A percentile compares a stretch with the other conserved stretches of the same genome.
phyloP scores from a whole-genome alignment of 2,329 filamentous ascomycete species.

The Penicillium sp. region DNA sequence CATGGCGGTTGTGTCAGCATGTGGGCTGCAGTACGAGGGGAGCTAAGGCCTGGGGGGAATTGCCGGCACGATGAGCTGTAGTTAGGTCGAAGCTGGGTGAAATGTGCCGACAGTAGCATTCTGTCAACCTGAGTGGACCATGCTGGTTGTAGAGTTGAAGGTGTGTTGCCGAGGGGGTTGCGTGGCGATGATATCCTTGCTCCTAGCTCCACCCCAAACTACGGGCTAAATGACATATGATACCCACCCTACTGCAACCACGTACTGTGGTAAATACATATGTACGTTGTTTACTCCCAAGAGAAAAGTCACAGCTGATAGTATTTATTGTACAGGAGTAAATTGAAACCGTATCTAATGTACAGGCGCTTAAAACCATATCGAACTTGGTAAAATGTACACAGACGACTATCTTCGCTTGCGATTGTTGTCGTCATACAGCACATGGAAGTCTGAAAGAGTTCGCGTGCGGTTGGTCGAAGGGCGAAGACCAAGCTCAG shows the following conservation, averaged over 20 bases:
- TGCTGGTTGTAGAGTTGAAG: conserved; percentile 11
- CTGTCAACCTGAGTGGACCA: conserved; percentile 21
- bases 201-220: conserved; percentile 5
- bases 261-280: not conserved
- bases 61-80: conserved; percentile 4
- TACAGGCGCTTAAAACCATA: not conserved
- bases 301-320: not conserved
- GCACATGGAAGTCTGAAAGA: conserved; percentile 20
- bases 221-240: conserved; percentile 3
- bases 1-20: conserved; percentile 35
- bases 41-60: conserved; percentile 7
- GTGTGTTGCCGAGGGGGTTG: conserved; percentile 12
- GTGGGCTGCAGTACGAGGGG: conserved; percentile 16
- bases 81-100: conserved; percentile 7
- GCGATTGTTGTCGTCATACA: conserved; percentile 21
- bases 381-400: not conserved
- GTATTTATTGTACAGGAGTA: conserved; percentile 2
- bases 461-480: conserved; percentile 38
- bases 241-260: not conserved
- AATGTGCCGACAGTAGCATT: conserved; percentile 22
- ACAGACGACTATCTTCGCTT: not conserved
- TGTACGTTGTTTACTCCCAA: not conserved
- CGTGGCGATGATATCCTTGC: conserved; percentile 9
- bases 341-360: not conserved
- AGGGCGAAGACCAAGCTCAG: conserved; percentile 48